These are phyloP conservation scores for Gracilaria gracilis DNA, from an alignment of 23 red algal genomes.

Conservation along the genomic window DNA sequence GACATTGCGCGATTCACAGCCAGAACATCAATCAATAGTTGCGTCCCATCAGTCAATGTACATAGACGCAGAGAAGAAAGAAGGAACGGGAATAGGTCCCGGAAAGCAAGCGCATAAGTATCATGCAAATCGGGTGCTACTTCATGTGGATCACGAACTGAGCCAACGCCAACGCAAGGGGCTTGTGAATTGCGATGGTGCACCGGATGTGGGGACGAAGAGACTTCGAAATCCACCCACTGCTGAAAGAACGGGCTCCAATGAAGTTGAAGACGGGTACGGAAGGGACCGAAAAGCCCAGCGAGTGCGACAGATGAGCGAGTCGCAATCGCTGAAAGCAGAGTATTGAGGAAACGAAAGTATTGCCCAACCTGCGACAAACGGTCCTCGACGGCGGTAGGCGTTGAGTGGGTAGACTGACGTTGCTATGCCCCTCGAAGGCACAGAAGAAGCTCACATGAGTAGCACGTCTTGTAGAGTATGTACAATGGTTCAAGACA, in stretches of 20 bases:
- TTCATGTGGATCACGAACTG: slow-evolving; percentile 2
- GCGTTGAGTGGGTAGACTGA: background rate
- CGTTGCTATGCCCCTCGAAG: background rate
- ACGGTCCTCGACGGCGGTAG: background rate
- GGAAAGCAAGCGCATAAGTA: background rate
- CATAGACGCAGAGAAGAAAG: background rate
- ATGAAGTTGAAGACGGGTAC: background rate
- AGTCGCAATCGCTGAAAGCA: background rate
- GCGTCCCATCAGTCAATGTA: slow-evolving; percentile 2
- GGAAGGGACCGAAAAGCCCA: slow-evolving; percentile 9
- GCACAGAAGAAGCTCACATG: background rate
- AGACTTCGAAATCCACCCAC: background rate
- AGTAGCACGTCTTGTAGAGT: background rate
- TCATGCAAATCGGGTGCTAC: background rate
- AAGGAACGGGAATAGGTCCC: background rate
- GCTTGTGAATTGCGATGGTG: background rate
- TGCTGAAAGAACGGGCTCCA: background rate
- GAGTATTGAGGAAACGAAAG: background rate
- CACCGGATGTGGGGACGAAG: background rate
- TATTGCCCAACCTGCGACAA: too few species aligned
- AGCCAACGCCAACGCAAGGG: background rate
- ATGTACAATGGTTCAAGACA: background rate
- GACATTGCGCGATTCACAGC: background rate
- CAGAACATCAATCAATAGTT: background rate
- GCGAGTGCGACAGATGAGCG: background rate